Conservation (phyloP, 352 stramenopile species). For the Phytophthora sp. region DNA sequence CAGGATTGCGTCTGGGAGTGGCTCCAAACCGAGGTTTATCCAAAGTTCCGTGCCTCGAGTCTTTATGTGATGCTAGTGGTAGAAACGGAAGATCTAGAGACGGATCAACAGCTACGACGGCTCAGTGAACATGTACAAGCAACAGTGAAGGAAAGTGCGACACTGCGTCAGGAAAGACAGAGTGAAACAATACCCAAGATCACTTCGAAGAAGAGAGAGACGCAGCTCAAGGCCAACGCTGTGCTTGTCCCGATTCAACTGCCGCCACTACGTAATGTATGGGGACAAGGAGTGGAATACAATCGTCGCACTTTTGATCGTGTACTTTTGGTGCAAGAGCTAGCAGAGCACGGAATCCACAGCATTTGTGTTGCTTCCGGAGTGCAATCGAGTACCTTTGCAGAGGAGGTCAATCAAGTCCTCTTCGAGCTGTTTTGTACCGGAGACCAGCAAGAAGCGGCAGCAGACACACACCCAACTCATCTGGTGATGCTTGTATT, state of each 20-base stretch:
- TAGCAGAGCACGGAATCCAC: conserved; percentile 21
- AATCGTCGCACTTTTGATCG: conserved; percentile 14
- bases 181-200: conserved; percentile 22
- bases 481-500: conserved; percentile 33
- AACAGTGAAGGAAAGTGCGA: conserved; percentile 41
- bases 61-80: conserved; percentile 75
- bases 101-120: conserved; percentile 60
- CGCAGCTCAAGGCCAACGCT: conserved; percentile 33
- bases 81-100: conserved; percentile 74
- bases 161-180: conserved; percentile 34
- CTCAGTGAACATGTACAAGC: conserved; percentile 70
- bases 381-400: background rate
- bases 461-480: conserved; percentile 19
- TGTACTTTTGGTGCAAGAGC: conserved; percentile 18
- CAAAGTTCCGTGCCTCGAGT: conserved; percentile 60
- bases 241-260: conserved; percentile 35
- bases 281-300: conserved; percentile 15
- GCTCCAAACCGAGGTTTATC: conserved; percentile 68
- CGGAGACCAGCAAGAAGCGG: conserved; percentile 7
- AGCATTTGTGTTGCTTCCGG: conserved; percentile 38
- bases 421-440: conserved; percentile 41
- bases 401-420: background rate
- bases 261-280: background rate
- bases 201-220: conserved; percentile 18
- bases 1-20: conserved; percentile 79